Evolutionary conservation across 257 asterid genomes (phyloP).

Genomic region (Solanum lignicaule): DNA sequence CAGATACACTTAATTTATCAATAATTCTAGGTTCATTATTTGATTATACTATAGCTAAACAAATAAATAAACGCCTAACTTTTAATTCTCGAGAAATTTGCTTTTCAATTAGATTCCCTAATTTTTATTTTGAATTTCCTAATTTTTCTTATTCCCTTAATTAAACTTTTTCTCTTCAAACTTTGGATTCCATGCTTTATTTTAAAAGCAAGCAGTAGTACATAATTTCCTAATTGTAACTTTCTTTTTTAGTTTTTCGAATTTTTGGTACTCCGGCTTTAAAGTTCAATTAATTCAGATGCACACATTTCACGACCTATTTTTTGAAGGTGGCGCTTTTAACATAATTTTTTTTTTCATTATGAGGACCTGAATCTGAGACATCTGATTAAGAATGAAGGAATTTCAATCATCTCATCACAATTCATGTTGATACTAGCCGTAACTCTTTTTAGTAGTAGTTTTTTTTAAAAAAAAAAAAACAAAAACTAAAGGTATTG

Average conservation of each 20-base stretch:
- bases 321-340: not conserved
- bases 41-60: not conserved
- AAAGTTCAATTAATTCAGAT: not conserved
- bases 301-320: not conserved
- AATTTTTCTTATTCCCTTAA: not conserved
- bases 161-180: not conserved
- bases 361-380: rapidly evolving
- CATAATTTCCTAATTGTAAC: not conserved
- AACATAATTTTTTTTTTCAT: not conserved
- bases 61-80: not conserved
- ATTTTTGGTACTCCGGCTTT: too few relatives aligned
- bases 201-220: not conserved
- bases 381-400: not conserved
- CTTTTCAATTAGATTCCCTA: not conserved
- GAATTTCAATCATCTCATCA: not conserved
- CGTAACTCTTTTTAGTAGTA: not conserved
- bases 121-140: not conserved
- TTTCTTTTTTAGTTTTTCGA: not conserved
- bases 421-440: not conserved
- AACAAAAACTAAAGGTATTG: not conserved
- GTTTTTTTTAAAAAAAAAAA: not conserved
- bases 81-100: not conserved
- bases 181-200: not conserved
- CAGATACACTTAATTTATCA: not conserved
- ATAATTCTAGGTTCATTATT: not conserved